phyloP scores from a whole-genome alignment of 306 rosid species.

The Canavalia ensiformis region DNA sequence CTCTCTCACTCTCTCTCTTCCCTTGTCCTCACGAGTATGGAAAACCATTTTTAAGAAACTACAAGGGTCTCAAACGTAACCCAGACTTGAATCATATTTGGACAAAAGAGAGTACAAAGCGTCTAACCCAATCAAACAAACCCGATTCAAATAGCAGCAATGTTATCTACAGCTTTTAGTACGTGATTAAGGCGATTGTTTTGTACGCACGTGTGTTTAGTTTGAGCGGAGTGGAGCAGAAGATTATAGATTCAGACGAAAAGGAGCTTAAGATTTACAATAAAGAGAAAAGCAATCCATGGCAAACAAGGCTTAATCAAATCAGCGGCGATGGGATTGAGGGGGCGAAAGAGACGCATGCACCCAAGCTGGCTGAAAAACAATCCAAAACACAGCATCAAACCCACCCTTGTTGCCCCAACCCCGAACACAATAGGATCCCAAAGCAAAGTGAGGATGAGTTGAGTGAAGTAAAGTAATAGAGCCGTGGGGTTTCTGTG shows the following conservation, averaged over 20 bases:
- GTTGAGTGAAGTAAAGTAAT: conserved; percentile 60
- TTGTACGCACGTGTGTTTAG: no score
- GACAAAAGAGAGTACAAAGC: background rate
- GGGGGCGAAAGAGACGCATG: conserved; percentile 47
- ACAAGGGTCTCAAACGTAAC: background rate
- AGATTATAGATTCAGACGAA: conserved; percentile 39
- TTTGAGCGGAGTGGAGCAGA: background rate
- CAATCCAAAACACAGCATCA: conserved; percentile 52
- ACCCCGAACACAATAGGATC: conserved; percentile 65
- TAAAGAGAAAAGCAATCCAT: conserved; percentile 62
- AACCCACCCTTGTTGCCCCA: conserved; percentile 56
- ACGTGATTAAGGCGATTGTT: background rate
- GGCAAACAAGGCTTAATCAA: conserved; percentile 70
- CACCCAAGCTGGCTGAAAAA: conserved; percentile 54
- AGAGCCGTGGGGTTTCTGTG: conserved; percentile 61
- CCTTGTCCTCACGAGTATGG: no score
- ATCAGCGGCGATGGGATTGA: conserved; percentile 54
- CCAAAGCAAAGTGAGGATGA: conserved; percentile 60
- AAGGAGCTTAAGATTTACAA: conserved; percentile 67
- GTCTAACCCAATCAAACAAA: background rate
- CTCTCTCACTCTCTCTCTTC: no score
- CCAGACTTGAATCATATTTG: background rate
- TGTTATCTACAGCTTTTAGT: no score
- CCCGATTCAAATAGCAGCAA: background rate
- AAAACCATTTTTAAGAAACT: no score